Base-by-base conservation (phyloP, 2,329 filamentous ascomycete genomes). In the Penicillium sp. region DNA sequence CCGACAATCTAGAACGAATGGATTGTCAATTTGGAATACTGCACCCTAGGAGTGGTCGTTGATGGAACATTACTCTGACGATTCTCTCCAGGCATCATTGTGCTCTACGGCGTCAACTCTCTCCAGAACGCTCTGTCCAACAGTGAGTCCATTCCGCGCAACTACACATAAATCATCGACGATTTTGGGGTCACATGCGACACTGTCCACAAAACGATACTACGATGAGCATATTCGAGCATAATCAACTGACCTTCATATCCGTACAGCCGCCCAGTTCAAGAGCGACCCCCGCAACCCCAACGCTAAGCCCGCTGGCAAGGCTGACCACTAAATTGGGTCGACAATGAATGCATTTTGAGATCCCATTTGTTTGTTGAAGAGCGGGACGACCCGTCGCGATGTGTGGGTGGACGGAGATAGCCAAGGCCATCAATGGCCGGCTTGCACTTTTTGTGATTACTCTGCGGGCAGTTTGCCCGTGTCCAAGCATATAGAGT, bases 241-340 rank as follows among this genome's bases (percentile, higher is more conserved):
- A 54, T 42, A 24, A 41, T 54, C 15, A 35, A 50, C 62, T 65
- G 58, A 66, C 55, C 39, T 44, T 52, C 45, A 6, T 40, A 40
- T 48, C 39, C 40, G 35, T 49, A 24, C 44, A 97, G 91, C 83
- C 77, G 87, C 87, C 64, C 88, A 97, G 77, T 96, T 81, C 82
- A 94, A 90, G 84, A 94, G 95, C 79, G 91, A 97, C 75, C 88
- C 90, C 61, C 84, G 90, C 73, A 96, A 96, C 64, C 72, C 72
- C 53, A 70, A 72, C 60, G 62, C 62, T 38, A 66, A 69, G 62
- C 57, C 60, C 43, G 31, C 48, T 41, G 43, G 53, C 55, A 68
- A 69, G 62, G 49, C 57, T 39, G 53, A 48, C 28, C 68, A 70
- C 61, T 71, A 68, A 62, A 61, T 56, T 53, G 22, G 49, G 45